A percentile compares a stretch with the other conserved stretches of the same genome.
These are phyloP conservation scores for Starmerella vitae DNA, from an alignment of 805 yeast genomes.

Conservation along the genomic window DNA sequence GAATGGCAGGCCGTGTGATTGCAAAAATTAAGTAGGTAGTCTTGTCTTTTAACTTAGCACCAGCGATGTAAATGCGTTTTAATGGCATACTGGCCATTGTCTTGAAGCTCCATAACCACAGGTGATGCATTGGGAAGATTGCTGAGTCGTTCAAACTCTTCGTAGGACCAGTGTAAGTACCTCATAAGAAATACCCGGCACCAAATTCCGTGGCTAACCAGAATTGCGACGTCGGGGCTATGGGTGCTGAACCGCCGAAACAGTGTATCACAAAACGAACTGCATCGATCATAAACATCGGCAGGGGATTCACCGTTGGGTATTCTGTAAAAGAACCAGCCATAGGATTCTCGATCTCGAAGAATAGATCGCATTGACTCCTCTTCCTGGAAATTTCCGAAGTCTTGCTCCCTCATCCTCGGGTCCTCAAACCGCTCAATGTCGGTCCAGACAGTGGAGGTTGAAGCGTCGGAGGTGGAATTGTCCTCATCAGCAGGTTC, in stretches of 20 bases:
- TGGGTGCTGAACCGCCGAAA: slow-evolving; percentile 61
- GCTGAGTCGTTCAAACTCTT: slow-evolving; percentile 67
- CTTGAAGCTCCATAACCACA: slow-evolving; percentile 57
- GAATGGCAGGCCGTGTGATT: neutral
- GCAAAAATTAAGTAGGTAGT: neutral
- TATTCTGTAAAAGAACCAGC: slow-evolving; percentile 76
- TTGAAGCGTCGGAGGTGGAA: slow-evolving; percentile 10
- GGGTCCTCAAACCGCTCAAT: slow-evolving; percentile 56
- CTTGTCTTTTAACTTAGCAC: slow-evolving; percentile 30
- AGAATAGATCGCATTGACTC: slow-evolving; percentile 64
- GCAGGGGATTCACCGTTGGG: slow-evolving; percentile 95
- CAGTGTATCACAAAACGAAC: slow-evolving; percentile 77
- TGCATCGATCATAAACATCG: slow-evolving; percentile 82
- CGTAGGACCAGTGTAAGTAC: slow-evolving; percentile 90
- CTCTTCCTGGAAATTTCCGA: slow-evolving; percentile 74
- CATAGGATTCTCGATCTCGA: slow-evolving; percentile 76
- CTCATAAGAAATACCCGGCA: slow-evolving; percentile 84
- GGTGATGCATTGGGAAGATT: slow-evolving; percentile 79
- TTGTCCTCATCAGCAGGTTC: neutral
- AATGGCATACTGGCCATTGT: slow-evolving; percentile 38
- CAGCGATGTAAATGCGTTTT: slow-evolving; percentile 56
- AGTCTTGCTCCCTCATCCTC: slow-evolving; percentile 85
- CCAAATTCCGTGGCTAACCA: slow-evolving; percentile 92
- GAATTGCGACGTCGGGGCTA: slow-evolving; percentile 62
- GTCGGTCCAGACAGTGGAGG: slow-evolving; percentile 32